phyloP scores from a whole-genome alignment of 192 early-diverging fungal genomes.

The Coemansia sp. region DNA sequence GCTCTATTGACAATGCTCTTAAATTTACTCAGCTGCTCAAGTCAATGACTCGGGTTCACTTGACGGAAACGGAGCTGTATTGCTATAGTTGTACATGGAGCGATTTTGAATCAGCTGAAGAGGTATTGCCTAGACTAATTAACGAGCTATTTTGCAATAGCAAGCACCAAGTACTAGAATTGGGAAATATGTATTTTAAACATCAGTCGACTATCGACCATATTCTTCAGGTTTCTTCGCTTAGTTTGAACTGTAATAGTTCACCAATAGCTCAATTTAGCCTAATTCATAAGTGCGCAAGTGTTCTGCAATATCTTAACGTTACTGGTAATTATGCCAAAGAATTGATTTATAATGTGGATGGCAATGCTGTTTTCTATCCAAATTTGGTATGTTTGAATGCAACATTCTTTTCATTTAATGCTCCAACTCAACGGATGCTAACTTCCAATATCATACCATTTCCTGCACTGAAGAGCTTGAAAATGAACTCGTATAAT shows the following conservation, averaged over 20 bases:
- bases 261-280: neutral
- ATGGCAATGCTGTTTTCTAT: neutral
- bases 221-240: neutral
- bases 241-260: neutral
- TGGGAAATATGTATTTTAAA: neutral
- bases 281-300: neutral
- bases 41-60: neutral
- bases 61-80: neutral
- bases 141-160: neutral
- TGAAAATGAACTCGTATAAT: neutral
- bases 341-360: neutral
- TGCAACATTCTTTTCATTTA: neutral
- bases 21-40: neutral
- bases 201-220: neutral
- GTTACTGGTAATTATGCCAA: neutral
- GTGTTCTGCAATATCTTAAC: neutral
- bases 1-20: neutral
- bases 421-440: neutral
- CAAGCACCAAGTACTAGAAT: neutral
- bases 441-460: neutral
- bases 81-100: neutral
- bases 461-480: neutral
- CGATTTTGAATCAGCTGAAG: neutral
- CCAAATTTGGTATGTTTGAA: neutral
- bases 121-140: neutral